These are phyloP conservation scores for Didymosphaeria variabile DNA, from an alignment of 2,329 filamentous ascomycete genomes.

Conservation along the genomic window DNA sequence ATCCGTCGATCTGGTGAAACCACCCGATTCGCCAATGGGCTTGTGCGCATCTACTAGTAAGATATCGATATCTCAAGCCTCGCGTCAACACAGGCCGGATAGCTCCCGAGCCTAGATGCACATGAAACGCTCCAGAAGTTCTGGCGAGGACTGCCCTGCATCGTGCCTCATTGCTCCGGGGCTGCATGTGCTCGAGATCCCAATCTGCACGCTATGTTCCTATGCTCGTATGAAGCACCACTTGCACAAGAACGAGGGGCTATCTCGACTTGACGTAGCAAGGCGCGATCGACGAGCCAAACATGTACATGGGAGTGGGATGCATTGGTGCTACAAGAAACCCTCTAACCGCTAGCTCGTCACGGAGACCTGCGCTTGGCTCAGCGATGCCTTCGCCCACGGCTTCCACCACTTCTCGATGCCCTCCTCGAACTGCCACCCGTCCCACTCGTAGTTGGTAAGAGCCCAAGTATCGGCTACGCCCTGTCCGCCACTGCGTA, in stretches of 20 bases:
- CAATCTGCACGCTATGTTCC: too few species aligned
- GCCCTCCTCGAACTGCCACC: slow-evolving; percentile 57
- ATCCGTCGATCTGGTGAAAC: slow-evolving; percentile 9
- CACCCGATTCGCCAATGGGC: neutral
- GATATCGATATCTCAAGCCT: neutral
- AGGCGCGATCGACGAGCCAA: too few species aligned
- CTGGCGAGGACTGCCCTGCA: neutral
- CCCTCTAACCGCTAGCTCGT: too few species aligned
- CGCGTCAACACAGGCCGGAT: neutral
- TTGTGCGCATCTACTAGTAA: neutral
- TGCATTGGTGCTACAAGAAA: too few species aligned
- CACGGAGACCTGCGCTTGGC: neutral
- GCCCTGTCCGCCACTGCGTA: slow-evolving; percentile 57
- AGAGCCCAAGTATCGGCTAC: slow-evolving; percentile 60
- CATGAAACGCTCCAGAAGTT: slow-evolving; percentile 5
- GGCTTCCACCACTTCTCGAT: slow-evolving; percentile 62
- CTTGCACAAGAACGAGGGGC: too few species aligned
- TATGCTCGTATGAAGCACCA: too few species aligned
- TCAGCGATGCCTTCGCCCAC: slow-evolving; percentile 50
- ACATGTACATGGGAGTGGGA: too few species aligned
- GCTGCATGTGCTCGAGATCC: neutral
- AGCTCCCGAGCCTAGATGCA: neutral
- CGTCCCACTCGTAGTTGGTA: slow-evolving; percentile 58
- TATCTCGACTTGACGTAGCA: too few species aligned
- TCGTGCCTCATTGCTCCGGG: neutral